phyloP scores from a whole-genome alignment of 208 protist species.

The Wallacemonas collosoma region DNA sequence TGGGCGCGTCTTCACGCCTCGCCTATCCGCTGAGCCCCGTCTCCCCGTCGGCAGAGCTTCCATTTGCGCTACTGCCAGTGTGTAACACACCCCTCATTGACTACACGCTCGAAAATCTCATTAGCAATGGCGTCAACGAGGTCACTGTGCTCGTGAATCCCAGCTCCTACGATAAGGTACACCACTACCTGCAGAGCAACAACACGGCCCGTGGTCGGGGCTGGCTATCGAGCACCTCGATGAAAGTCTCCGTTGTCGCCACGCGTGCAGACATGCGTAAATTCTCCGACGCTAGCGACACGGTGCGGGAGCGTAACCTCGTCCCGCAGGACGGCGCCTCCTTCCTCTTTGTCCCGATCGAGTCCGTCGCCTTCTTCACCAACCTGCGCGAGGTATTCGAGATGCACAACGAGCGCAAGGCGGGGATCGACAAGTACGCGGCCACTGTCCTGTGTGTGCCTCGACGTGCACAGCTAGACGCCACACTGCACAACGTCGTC shows the following conservation, averaged over 20 bases:
- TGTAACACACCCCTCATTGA: constrained; percentile 89
- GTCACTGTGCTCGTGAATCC: constrained; percentile 68
- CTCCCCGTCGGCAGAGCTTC: constrained; percentile 50
- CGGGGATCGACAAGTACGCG: constrained; percentile 71
- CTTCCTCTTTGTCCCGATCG: constrained; percentile 83
- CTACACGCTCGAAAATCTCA: constrained; percentile 86
- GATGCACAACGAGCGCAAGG: constrained; percentile 61
- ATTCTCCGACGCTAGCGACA: constrained; percentile 54
- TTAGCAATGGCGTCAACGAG: constrained; percentile 73
- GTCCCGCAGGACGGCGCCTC: constrained; percentile 67
- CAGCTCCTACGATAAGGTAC: constrained; percentile 43
- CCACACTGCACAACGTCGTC: constrained; percentile 73
- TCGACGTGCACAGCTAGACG: constrained; percentile 39
- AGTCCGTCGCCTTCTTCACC: constrained; percentile 59
- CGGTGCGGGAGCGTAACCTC: constrained; percentile 78
- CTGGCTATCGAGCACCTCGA: constrained; percentile 68
- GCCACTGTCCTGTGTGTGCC: constrained; percentile 81
- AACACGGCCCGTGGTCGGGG: constrained; percentile 58
- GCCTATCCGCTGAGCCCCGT: constrained; percentile 62
- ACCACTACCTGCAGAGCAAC: constrained; percentile 53
- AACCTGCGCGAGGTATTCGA: constrained; percentile 65
- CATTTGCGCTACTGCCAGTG: constrained; percentile 79
- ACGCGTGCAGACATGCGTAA: constrained; percentile 52
- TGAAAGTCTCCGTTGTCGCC: constrained; percentile 68
- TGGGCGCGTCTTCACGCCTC: constrained; percentile 11